Base-by-base conservation (phyloP, 1,139 yeast species). In the Scheffersomyces illinoinensis region DNA sequence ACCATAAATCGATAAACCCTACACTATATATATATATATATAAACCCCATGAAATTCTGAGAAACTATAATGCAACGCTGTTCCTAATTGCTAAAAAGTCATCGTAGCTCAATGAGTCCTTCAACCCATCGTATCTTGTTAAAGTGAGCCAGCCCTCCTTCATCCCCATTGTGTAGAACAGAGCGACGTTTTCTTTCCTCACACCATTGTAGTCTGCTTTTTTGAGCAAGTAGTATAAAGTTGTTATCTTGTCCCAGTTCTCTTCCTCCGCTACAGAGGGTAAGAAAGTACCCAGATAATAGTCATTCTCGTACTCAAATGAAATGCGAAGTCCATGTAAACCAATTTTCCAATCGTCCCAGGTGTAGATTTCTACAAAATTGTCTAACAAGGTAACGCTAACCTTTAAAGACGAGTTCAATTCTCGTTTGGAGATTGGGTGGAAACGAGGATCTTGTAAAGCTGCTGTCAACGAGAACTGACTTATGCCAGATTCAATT, bases 221-320 rank as follows among this genome's bases (percentile, higher is more conserved):
- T 49, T 80, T 76, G 4, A 95, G 84, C 53, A 96, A 79, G 64
- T 91, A 83, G 63, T 78, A 79, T 58, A 93, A 75, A 0, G 99
- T 93, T 19, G 90, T 87, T 19, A 76, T 74, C 68, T 90, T 83
- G 65, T 83, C 85, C 98, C 98, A 93, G 4, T 84, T 86, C 66
- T 93, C 97, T 63, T 93, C 98, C n/a, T 76, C 81, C 18, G 97
- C 96, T 1, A 96, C 98, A 53, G 87, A 90, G 0, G 99, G 99
- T 54, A 96, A 74, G 65, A 92, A 95, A 0, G 99, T 95, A 0
- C 98, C 93, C 56, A 89, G 84, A 61, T 77, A 77, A 10, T 68
- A 59, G 26, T 71, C 65, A 24, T 80, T 76, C 18, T 72, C 66
- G 17, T 69, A 61, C 0, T 72, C 70, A 61, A 91, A 81, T 33